Evolutionary conservation across 306 rosid genomes (phyloP), one percentile per base, ranked within the genome.

Genomic region (Canavalia ensiformis): DNA sequence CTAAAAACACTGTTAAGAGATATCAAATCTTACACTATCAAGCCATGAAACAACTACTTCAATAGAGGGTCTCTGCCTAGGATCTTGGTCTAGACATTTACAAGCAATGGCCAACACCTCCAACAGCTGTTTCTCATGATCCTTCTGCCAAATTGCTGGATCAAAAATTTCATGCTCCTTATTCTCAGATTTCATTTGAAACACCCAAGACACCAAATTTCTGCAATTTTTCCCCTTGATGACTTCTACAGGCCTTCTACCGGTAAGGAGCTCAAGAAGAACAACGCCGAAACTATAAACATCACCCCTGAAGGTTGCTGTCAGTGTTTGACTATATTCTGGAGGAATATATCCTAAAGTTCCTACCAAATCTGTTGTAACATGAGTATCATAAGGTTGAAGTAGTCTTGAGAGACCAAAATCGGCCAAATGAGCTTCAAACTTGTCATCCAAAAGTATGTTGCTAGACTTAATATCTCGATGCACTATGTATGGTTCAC

Each of bases 261-360:
- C 85, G 0, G 97, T 92, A 37, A 90, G 88, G 78, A 92, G 94
- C 87, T 92, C 95, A 0, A 92, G 90, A 82, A 92, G 94, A 73
- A 92, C 97, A n/a, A 92, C 95, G 0, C 97, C 97, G 1, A 89
- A 90, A 84, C 97, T 90, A 52, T 88, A 92, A 60, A 92, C 95
- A 78, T 92, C 97, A 0, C 97, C 97, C 62, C 92, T 83, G 82
- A 86, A 89, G 1, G 95, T 92, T 54, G 95, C 97, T 2, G 87
- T 85, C 28, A 88, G 81, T 31, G 97, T 85, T 82, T 92, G 97
- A 78, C 95, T 79, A 71, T 92, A 92, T 74, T 92, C 95, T 2
- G 95, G 97, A 51, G 97, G 97, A 72, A 92, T 92, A 31, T 92
- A 92, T 34, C 97, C 97, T 76, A 90, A 81, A 7, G 97, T 92